These are phyloP conservation scores for Aegilops sharonensis DNA, from an alignment of 176 grass and related monocot genomes.

Conservation along the genomic window DNA sequence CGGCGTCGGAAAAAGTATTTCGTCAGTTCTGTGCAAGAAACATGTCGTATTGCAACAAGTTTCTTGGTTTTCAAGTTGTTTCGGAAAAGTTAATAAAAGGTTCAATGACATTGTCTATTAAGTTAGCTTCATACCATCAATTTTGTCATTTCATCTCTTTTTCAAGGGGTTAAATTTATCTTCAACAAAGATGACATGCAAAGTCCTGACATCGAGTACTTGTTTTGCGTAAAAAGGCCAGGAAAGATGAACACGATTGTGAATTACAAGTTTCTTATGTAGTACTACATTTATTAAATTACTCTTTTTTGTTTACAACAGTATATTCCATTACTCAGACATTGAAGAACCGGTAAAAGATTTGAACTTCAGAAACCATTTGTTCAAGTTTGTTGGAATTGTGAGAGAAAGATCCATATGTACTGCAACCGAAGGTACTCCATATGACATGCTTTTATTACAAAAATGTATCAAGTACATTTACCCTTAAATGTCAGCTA, in stretches of 20 bases:
- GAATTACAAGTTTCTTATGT: constrained; percentile 33
- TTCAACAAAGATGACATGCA: constrained; percentile 70
- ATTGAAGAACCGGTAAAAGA: constrained; percentile 57
- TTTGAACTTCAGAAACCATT: constrained; percentile 61
- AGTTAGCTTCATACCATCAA: background rate
- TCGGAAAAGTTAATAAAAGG: constrained; percentile 55
- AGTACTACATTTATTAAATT: background rate
- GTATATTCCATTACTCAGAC: constrained; percentile 57
- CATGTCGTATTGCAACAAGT: constrained; percentile 44
- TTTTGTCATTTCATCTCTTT: constrained; percentile 17
- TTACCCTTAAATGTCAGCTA: background rate
- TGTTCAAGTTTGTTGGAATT: constrained; percentile 70
- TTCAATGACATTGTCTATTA: background rate
- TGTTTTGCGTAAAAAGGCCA: constrained; percentile 56
- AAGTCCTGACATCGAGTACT: constrained; percentile 56
- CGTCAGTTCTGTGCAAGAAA: too few species aligned
- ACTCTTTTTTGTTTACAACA: constrained; percentile 29
- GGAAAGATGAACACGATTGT: constrained; percentile 61
- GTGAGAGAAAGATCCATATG: constrained; percentile 70
- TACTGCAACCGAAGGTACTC: constrained; percentile 50
- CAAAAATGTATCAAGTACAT: background rate
- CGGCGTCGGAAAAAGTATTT: too few species aligned
- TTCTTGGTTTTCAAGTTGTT: constrained; percentile 73
- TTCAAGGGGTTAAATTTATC: constrained; percentile 68
- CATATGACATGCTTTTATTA: background rate